These are phyloP conservation scores for Guadua angustifolia DNA, from an alignment of 176 grass and related monocot genomes.

Conservation along the genomic window DNA sequence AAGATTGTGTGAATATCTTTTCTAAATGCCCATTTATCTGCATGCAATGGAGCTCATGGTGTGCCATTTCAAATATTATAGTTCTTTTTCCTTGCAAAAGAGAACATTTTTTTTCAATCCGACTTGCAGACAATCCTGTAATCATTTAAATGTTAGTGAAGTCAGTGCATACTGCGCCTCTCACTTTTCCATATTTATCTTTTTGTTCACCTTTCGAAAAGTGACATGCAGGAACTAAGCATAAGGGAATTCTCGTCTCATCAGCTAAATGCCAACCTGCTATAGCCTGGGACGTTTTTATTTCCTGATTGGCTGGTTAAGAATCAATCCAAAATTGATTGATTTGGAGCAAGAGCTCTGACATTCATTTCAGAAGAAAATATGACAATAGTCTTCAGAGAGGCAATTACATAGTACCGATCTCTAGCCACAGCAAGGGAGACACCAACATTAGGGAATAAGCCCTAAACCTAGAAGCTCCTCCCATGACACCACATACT, in stretches of 20 bases:
- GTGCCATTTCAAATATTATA: background rate
- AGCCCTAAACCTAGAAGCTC: too few relatives aligned
- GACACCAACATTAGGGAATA: too few relatives aligned
- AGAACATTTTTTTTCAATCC: background rate
- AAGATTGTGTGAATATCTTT: background rate
- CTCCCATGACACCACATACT: too few relatives aligned
- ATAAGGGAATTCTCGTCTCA: slow-evolving; percentile 89
- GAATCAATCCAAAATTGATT: too few relatives aligned
- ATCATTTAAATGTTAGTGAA: background rate
- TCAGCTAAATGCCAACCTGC: slow-evolving; percentile 70
- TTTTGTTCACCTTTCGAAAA: slow-evolving; percentile 17
- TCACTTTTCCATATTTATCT: background rate
- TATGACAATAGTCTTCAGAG: too few relatives aligned
- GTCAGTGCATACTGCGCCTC: background rate
- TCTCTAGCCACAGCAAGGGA: too few relatives aligned
- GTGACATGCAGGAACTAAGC: slow-evolving; percentile 63
- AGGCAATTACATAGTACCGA: too few relatives aligned
- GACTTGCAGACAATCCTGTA: background rate
- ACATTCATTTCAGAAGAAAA: too few relatives aligned
- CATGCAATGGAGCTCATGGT: background rate
- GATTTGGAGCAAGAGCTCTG: too few relatives aligned
- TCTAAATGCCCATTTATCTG: background rate
- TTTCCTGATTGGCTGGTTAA: too few relatives aligned
- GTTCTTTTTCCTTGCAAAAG: too few relatives aligned
- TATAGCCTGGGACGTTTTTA: too few relatives aligned